Conservation (phyloP, 768 basidiomycete genomes). For the Leucosporidium scottii region DNA sequence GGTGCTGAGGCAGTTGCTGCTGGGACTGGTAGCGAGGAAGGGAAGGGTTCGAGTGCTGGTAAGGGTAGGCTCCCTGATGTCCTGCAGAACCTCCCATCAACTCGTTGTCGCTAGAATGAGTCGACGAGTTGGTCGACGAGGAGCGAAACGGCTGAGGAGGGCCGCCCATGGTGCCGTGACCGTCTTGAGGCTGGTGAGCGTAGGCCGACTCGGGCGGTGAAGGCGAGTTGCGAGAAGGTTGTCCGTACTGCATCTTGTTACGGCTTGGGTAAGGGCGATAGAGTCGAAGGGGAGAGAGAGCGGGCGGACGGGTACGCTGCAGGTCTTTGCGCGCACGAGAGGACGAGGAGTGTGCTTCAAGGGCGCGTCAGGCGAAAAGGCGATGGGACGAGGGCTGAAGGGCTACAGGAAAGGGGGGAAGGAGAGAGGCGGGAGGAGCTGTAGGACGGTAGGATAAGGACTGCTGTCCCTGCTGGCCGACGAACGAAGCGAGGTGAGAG, state of each 20-base stretch:
- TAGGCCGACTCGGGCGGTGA: neutral
- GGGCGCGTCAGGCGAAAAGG: too few species aligned
- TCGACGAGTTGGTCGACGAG: constrained; percentile 15
- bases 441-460: too few species aligned
- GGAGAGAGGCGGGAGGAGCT: too few species aligned
- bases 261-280: neutral
- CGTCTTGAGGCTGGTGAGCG: neutral
- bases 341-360: neutral
- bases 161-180: too few species aligned
- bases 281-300: too few species aligned
- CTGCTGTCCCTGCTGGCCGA: too few species aligned
- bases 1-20: constrained; percentile 23
- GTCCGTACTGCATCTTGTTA: neutral
- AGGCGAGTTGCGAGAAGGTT: neutral
- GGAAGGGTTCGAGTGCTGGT: constrained; percentile 21
- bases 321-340: neutral
- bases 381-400: too few species aligned
- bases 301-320: neutral
- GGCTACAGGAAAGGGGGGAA: too few species aligned
- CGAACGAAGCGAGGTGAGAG: too few species aligned
- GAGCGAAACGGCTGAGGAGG: constrained; percentile 16
- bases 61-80: constrained; percentile 5
- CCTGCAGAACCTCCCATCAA: too few species aligned
- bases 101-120: constrained; percentile 18
- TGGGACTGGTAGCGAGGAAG: constrained; percentile 32